These are phyloP conservation scores for Pyronema domesticum DNA, from an alignment of 495 filamentous ascomycete species.

Conservation along the genomic window DNA sequence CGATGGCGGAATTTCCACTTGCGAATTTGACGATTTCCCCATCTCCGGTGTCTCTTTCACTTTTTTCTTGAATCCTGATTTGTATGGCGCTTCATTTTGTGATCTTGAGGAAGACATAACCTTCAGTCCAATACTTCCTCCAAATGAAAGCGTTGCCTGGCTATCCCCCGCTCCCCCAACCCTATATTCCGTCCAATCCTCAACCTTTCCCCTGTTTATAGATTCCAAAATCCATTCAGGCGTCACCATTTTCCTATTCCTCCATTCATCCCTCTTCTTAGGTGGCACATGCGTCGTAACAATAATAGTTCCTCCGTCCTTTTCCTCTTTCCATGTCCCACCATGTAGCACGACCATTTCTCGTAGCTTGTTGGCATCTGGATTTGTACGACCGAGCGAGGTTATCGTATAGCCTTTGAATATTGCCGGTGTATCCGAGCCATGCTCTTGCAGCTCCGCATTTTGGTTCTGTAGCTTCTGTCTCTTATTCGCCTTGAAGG, in stretches of 20 bases:
- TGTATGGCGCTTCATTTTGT: background rate
- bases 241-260: slow-evolving; percentile 60
- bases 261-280: slow-evolving; percentile 77
- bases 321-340: slow-evolving; percentile 80
- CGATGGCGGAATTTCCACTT: slow-evolving; percentile 1
- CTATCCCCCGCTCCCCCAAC: slow-evolving; percentile 62
- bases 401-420: slow-evolving; percentile 80
- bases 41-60: background rate
- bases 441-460: slow-evolving; percentile 47
- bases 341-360: slow-evolving; percentile 74
- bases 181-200: slow-evolving; percentile 71
- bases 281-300: slow-evolving; percentile 78
- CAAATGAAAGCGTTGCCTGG: slow-evolving; percentile 44
- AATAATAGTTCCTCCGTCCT: slow-evolving; percentile 93
- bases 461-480: slow-evolving; percentile 90
- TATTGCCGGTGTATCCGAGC: slow-evolving; percentile 52
- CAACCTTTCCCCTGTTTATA: slow-evolving; percentile 54
- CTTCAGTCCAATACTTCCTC: background rate
- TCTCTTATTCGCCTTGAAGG: slow-evolving; percentile 89
- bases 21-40: background rate
- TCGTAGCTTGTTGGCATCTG: slow-evolving; percentile 72
- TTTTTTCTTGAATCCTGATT: background rate
- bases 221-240: slow-evolving; percentile 94
- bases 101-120: background rate
- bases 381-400: slow-evolving; percentile 87